Base-by-base conservation (phyloP, 1,139 yeast genomes). In the Kodamaea ohmeri region DNA sequence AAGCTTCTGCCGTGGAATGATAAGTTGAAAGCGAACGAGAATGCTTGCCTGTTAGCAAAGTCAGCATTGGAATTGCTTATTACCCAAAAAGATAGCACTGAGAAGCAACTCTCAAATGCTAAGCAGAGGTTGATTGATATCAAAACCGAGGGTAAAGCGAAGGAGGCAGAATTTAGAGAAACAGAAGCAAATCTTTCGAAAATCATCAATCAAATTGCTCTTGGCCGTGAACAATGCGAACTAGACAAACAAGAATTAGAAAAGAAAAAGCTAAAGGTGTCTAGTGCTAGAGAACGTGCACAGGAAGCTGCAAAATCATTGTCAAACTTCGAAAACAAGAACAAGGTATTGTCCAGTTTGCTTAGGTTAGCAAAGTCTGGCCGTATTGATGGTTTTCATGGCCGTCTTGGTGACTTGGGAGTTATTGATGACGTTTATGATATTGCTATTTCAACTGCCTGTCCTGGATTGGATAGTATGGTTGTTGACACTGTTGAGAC, bases 401-500 rank as follows among this genome's bases (percentile, higher is more conserved):
- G 97, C 0, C 71, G 97, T 41, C 65, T 94, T 14, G 99, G 98
- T 12, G 95, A 87, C 49, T 66, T 94, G 35, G 99, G 97, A 12
- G 73, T 77, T 1, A 92, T 92, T 48, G 96, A 88, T 53, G 87
- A 84, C 49, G 74, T 76, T 51, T 94, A 85, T 57, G 98, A 94
- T 61, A 76, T 89, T 37, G 98, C 98, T 0, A 79, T 94, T 16
- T 89, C 97, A 0, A 92, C 98, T 0, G 98, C 97, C 0, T 88
- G 95, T 50, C 90, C 96, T 1, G 82, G 92, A 7, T 67, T 94
- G 41, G 95, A 90, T 55, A 92, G 95, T 39, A 80, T 89, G 71
- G 97, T 94, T 14, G 97, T 94, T 3, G 97, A 89, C 37, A 80
- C 90, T 0, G 97, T 92, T 7, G 96, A 87, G 50, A 83, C 87